Percentiles rank a stretch among this genome's conserved stretches.
Conservation (phyloP, 1,284 basidiomycete species). For the Ceratobasidium sp. region DNA sequence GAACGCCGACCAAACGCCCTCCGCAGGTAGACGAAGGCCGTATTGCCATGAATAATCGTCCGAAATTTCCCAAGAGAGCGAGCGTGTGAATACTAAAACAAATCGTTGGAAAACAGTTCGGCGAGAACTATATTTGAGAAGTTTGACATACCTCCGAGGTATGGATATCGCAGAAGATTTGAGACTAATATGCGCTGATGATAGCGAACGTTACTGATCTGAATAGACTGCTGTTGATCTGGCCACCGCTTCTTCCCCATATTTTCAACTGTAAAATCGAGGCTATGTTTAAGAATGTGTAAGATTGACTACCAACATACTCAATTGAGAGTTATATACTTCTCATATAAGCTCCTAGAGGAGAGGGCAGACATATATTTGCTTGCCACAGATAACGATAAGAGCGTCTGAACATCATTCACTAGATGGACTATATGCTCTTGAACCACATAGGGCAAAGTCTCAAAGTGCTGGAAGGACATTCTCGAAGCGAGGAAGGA, state of each 20-base stretch:
- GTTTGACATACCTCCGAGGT: background rate
- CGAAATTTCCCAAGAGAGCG: conserved; percentile 17
- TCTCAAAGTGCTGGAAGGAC: background rate
- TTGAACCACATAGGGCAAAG: conserved; percentile 13
- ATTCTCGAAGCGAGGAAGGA: background rate
- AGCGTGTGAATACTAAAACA: conserved; percentile 9
- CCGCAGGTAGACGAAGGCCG: background rate
- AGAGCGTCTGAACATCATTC: background rate
- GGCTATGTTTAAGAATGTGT: background rate
- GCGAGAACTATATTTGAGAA: background rate
- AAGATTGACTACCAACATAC: background rate
- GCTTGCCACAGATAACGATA: background rate
- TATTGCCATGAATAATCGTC: conserved; percentile 3
- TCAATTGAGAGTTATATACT: background rate
- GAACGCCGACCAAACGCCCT: conserved; percentile 3
- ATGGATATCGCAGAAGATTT: background rate
- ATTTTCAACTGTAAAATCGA: background rate
- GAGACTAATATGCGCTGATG: background rate
- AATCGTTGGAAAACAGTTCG: background rate
- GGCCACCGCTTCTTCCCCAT: conserved; percentile 20
- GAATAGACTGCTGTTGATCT: background rate
- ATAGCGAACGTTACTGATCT: conserved; percentile 16
- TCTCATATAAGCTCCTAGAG: conserved; percentile 4
- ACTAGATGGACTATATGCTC: conserved; percentile 8
- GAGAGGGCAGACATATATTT: conserved; percentile 12